Base-by-base conservation (phyloP, 805 yeast species). In the Metschnikowia gruessii region DNA sequence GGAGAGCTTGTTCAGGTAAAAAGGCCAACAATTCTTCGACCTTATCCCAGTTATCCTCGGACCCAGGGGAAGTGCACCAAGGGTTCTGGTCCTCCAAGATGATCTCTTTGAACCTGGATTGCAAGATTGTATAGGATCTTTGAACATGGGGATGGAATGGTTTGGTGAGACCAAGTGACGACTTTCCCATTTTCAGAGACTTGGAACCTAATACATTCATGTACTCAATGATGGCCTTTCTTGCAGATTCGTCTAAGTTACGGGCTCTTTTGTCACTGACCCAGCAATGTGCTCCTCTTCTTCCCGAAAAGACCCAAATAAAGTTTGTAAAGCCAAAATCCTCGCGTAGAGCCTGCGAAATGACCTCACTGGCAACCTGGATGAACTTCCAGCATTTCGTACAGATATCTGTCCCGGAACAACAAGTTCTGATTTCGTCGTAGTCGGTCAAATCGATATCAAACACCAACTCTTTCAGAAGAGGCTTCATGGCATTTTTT, bases 281-380 rank as follows among this genome's bases (percentile, higher is more conserved):
- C 99, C 99, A 94, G 60, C 98, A 95, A 74, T 94, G 99, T 13
- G 95, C 96, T 65, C 99, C 99, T 78, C 99, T 87, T 74, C 99
- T 85, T 39, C 99, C 99, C 0, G 97, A 89, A 61, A 88, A 94
- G 4, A 92, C 96, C 98, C 98, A 94, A 41, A 94, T 73, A 61
- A 89, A 72, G 64, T 88, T 83, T 49, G 81, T 70, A 64, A 87
- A 91, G 1, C 97, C 98, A 66, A 94, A 94, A 65, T 92, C 98
- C 42, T 88, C 89, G 43, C 80, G 70, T 43, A 94, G 72, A 0
- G 95, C 85, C 1, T 64, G 60, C 50, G 86, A 87, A 49, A 94
- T 69, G 39, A 91, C 80, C 57, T 81, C 78, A 48, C 90, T 80
- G 1, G 97, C 97, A 21, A 91, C 80, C 17, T 85, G 82, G 49